These are phyloP conservation scores for Cytospora piceicola DNA, from an alignment of 2,329 filamentous ascomycete species.

Conservation along the genomic window DNA sequence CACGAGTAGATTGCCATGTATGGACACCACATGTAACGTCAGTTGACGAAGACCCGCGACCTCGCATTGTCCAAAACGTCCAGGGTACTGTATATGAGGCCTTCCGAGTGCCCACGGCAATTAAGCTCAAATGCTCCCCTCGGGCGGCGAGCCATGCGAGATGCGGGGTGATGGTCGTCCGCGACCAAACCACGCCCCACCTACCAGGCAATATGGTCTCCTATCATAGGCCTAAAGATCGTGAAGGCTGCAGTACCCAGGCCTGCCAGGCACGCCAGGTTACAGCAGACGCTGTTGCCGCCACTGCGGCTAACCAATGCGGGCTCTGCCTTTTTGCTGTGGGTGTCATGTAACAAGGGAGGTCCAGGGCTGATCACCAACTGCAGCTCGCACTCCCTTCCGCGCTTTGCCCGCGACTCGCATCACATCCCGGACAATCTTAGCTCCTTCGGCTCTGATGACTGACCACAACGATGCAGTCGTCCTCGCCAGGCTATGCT, in stretches of 20 bases:
- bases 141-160: constrained; percentile 14
- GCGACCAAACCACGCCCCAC: constrained; percentile 26
- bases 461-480: constrained; percentile 3
- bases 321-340: constrained; percentile 4
- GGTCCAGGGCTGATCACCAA: constrained; percentile 23
- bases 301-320: constrained; percentile 23
- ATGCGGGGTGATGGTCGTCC: constrained; percentile 26
- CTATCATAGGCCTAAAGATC: constrained; percentile 23
- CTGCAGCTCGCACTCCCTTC: constrained; percentile 14
- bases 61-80: constrained; percentile 21
- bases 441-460: constrained; percentile 4
- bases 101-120: not conserved
- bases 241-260: constrained; percentile 21
- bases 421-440: constrained; percentile 3
- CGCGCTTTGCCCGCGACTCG: constrained; percentile 3
- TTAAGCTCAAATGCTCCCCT: constrained; percentile 14
- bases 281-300: constrained; percentile 23
- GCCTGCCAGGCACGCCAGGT: constrained; percentile 5
- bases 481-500: constrained; percentile 1
- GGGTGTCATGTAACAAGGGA: constrained; percentile 14
- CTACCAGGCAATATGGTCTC: constrained; percentile 8
- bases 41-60: not conserved
- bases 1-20: constrained; percentile 18
- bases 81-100: constrained; percentile 16
- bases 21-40: constrained; percentile 19